Conservation (phyloP, 306 rosid species). For the Canavalia gladiata region DNA sequence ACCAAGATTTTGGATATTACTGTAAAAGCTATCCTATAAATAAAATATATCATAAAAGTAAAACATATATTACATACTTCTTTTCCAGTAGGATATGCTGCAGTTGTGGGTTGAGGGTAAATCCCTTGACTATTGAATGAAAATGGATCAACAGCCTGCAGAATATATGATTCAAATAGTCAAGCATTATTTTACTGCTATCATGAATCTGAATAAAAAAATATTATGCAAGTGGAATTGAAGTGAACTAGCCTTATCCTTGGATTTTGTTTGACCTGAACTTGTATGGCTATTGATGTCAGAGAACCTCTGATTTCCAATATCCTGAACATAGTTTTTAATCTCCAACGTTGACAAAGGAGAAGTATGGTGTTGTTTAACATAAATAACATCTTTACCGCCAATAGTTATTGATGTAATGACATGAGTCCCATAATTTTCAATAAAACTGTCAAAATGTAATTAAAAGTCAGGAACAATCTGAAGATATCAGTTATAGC, state of each 20-base stretch:
- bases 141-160: slow-evolving; percentile 74
- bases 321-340: slow-evolving; percentile 74
- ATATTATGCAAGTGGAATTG: not conserved
- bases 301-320: slow-evolving; percentile 83
- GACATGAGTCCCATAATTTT: slow-evolving; percentile 83
- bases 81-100: slow-evolving; percentile 75
- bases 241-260: slow-evolving; percentile 79
- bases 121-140: slow-evolving; percentile 82
- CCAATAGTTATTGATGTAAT: slow-evolving; percentile 85
- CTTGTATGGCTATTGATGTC: slow-evolving; percentile 57
- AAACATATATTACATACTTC: slow-evolving; percentile 64
- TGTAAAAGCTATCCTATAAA: not conserved
- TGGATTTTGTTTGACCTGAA: slow-evolving; percentile 70
- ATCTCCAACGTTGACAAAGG: slow-evolving; percentile 75
- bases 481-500: slow-evolving; percentile 29
- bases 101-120: slow-evolving; percentile 81
- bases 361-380: slow-evolving; percentile 81
- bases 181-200: not conserved
- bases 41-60: not conserved
- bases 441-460: slow-evolving; percentile 74
- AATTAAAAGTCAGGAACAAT: slow-evolving; percentile 45
- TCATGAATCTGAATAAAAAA: slow-evolving; percentile 16
- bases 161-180: slow-evolving; percentile 35
- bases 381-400: slow-evolving; percentile 86
- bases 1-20: slow-evolving; percentile 1